Percentiles rank a stretch among this genome's conserved stretches.
These are phyloP conservation scores for Rutstroemia sp. DNA, from an alignment of 2,329 filamentous ascomycete species.

Conservation along the genomic window DNA sequence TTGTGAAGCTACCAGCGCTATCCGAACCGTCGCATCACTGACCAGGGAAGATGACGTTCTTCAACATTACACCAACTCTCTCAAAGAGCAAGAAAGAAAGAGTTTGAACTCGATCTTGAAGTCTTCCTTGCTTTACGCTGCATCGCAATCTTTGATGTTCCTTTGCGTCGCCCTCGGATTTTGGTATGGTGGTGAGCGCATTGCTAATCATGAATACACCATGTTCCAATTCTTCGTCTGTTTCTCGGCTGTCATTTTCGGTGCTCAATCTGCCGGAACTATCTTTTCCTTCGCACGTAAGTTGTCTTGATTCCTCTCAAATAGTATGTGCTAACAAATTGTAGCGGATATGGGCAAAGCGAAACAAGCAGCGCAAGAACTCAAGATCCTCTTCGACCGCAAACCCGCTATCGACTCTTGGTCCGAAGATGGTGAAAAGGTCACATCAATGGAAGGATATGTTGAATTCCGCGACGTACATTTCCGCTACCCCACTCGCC, in stretches of 20 bases:
- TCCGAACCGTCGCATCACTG: conserved; percentile 85
- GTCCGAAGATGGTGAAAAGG: conserved; percentile 57
- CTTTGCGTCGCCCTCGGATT: conserved; percentile 81
- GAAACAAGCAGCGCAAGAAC: conserved; percentile 69
- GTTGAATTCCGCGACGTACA: conserved; percentile 91
- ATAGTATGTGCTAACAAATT: conserved; percentile 12
- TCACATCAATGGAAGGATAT: conserved; percentile 61
- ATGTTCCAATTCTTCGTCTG: conserved; percentile 90
- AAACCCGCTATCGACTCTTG: conserved; percentile 77
- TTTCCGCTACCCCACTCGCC: conserved; percentile 87
- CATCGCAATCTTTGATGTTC: conserved; percentile 78
- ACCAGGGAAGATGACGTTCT: conserved; percentile 82
- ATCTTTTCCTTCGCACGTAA: conserved; percentile 75
- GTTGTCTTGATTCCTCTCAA: conserved; percentile 8
- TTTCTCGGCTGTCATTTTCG: conserved; percentile 82
- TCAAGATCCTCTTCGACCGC: conserved; percentile 79
- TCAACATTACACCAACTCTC: conserved; percentile 57
- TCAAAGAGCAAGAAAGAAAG: conserved; percentile 57
- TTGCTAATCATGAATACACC: conserved; percentile 62
- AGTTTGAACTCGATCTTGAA: conserved; percentile 68
- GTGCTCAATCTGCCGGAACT: conserved; percentile 82
- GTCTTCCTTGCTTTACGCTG: conserved; percentile 73
- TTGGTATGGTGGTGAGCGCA: conserved; percentile 81
- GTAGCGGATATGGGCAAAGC: conserved; percentile 82
- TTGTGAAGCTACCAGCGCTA: conserved; percentile 88